Base-by-base conservation (phyloP, 1,284 basidiomycete genomes). In the Apiotrichum gamsii region DNA sequence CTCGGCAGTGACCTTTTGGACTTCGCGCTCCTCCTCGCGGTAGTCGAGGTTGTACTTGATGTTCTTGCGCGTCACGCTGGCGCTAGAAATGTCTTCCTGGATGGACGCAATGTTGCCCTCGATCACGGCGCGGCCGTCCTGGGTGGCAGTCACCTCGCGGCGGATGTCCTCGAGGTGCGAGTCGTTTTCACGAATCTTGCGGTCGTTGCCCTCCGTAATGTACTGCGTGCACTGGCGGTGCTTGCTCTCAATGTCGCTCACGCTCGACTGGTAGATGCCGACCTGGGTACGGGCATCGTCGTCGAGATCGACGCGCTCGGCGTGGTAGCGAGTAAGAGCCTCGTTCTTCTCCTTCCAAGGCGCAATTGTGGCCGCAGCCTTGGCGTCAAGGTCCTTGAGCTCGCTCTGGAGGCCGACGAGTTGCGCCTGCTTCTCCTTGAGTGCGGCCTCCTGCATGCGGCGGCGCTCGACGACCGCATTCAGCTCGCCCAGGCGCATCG, bases 31-130 rank as follows among this genome's bases (percentile, higher is more conserved):
- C 37, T 90, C 76, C 60, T 80, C 80, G 42, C 90, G 78, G 52
- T 87, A 82, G 9, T 86, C 82, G 36, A 93, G 75, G 65, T 97
- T 99, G 67, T 90, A 86, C 51, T 84, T 81, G 55, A 96, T 76
- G 67, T 87, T 93, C 16, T 80, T 78, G 40, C 82, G 71, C 14
- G 79, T 79, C 32, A 82, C 79, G 40, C 81, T 82, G 43, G 85
- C 80, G 57, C 84, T 53, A 2, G 64, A 75, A 8, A 84, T 72
- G 40, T 84, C 78, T 33, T 75, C 72, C 9, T 64, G 55, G 2
- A 76, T 51, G 2, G 44, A 36, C 6, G 56, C 28, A 47, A 89
- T 80, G 37, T 80, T 76, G 4, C 63, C 64, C 58, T 84, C 81
- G 38, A 80, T 77, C n/a, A 78, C 75, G 33, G 80, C 76, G 11